Percentiles rank a stretch among this genome's conserved stretches.
phyloP scores from a whole-genome alignment of 176 grass and related monocot species.

The Hordeum marinum region DNA sequence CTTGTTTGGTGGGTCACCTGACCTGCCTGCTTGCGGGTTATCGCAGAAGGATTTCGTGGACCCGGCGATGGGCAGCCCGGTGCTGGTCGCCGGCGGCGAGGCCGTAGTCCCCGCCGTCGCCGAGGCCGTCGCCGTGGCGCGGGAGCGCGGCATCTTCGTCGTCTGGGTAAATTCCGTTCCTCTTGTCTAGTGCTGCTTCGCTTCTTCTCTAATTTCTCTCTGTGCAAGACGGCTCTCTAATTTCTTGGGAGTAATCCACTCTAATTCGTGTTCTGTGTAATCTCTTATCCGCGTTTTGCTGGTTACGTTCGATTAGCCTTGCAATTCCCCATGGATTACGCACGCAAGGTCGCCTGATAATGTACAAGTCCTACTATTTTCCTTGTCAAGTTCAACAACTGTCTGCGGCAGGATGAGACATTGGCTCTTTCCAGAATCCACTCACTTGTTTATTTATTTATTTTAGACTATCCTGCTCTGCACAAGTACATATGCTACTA shows the following conservation, averaged over 20 bases:
- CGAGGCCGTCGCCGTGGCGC: constrained; percentile 46
- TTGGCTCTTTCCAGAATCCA: background rate
- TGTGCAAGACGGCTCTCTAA: background rate
- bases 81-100: constrained; percentile 47
- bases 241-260: constrained; percentile 20
- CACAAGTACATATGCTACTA: background rate
- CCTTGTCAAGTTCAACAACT: background rate
- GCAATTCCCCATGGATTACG: background rate
- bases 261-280: background rate
- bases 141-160: constrained; percentile 61
- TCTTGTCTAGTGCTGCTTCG: background rate
- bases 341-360: background rate
- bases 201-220: background rate
- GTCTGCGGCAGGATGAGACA: background rate
- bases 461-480: background rate
- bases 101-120: constrained; percentile 35
- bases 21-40: background rate
- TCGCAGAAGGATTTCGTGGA: constrained; percentile 60
- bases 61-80: constrained; percentile 49
- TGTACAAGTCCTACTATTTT: background rate
- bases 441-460: background rate
- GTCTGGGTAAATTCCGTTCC: constrained; percentile 41
- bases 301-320: background rate
- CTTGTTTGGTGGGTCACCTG: background rate
- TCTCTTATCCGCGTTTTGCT: background rate